phyloP scores from a whole-genome alignment of 2,329 filamentous ascomycete species.

The Colletotrichum plurivorum region DNA sequence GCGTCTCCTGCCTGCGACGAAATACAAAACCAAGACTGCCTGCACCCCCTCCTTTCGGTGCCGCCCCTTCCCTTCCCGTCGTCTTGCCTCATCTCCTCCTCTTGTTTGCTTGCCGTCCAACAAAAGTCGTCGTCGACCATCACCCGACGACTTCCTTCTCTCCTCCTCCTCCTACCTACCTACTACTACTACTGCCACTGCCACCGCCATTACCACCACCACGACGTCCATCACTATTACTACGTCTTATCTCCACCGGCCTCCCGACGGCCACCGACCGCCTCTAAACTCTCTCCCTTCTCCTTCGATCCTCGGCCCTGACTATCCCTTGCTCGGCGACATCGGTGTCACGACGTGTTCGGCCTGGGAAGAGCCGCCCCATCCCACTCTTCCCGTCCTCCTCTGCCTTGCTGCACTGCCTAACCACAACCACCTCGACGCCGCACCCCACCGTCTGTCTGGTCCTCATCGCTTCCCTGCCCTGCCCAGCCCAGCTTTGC shows the following conservation, averaged over 20 bases:
- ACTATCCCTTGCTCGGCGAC: conserved; percentile 35
- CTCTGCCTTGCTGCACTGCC: background rate
- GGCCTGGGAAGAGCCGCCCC: conserved; percentile 11
- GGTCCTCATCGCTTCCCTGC: background rate
- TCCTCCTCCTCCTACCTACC: too few relatives aligned
- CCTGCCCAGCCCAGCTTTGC: too few relatives aligned
- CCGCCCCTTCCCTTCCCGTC: conserved; percentile 18
- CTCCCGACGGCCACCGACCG: conserved; percentile 14
- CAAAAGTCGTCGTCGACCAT: background rate
- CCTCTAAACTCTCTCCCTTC: conserved; percentile 15
- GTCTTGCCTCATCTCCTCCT: conserved; percentile 5
- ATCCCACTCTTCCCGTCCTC: conserved; percentile 2
- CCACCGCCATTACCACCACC: too few relatives aligned
- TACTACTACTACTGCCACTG: too few relatives aligned
- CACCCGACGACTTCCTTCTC: too few relatives aligned
- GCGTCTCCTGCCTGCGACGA: conserved; percentile 33
- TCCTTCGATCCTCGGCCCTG: conserved; percentile 5
- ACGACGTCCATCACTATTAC: too few relatives aligned
- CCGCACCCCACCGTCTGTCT: background rate
- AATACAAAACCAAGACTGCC: conserved; percentile 40
- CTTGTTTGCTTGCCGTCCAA: background rate
- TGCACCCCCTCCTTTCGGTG: conserved; percentile 26
- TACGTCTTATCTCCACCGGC: conserved; percentile 18
- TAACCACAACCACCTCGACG: background rate
- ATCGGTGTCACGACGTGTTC: conserved; percentile 31